phyloP scores from a whole-genome alignment of 192 early-diverging fungal genomes.

The Rhizophagus sp. region DNA sequence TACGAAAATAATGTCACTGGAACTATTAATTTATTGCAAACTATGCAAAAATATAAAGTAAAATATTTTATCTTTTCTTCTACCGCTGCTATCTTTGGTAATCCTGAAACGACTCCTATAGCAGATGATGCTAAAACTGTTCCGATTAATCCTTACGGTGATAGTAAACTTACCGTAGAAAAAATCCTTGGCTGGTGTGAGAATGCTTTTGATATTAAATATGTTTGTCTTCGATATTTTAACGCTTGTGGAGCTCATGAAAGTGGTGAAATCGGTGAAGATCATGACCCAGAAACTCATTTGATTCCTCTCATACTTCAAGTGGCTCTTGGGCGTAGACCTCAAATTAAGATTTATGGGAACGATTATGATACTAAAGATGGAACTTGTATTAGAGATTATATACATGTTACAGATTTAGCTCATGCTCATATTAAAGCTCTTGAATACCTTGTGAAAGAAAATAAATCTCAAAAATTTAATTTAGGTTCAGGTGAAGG shows the following conservation, averaged over 20 bases:
- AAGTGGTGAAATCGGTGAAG: slow-evolving; percentile 91
- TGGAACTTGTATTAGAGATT: slow-evolving; percentile 93
- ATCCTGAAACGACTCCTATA: slow-evolving; percentile 38
- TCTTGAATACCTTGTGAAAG: slow-evolving; percentile 41
- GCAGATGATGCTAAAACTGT: slow-evolving; percentile 62
- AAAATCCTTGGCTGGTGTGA: slow-evolving; percentile 60
- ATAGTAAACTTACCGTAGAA: slow-evolving; percentile 87
- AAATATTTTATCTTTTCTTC: slow-evolving; percentile 92
- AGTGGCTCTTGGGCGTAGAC: slow-evolving; percentile 85
- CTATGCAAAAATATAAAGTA: slow-evolving; percentile 75
- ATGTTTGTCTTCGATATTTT: slow-evolving; percentile 86
- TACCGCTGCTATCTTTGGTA: slow-evolving; percentile 87
- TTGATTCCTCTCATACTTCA: slow-evolving; percentile 92
- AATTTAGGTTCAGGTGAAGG: slow-evolving; percentile 92
- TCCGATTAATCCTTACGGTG: slow-evolving; percentile 87
- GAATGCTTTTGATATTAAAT: slow-evolving; percentile 37
- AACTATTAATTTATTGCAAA: slow-evolving; percentile 78
- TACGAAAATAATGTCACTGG: slow-evolving; percentile 93
- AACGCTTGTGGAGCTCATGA: slow-evolving; percentile 96
- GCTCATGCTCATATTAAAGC: slow-evolving; percentile 88
- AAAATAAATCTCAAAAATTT: slow-evolving; percentile 63
- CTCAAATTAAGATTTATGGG: slow-evolving; percentile 87
- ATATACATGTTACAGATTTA: slow-evolving; percentile 95
- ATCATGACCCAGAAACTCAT: slow-evolving; percentile 87
- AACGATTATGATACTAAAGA: slow-evolving; percentile 91